A percentile compares a stretch with the other conserved stretches of the same genome.
These are phyloP conservation scores for Backusella luteola DNA, from an alignment of 192 early-diverging fungal species.

Conservation along the genomic window DNA sequence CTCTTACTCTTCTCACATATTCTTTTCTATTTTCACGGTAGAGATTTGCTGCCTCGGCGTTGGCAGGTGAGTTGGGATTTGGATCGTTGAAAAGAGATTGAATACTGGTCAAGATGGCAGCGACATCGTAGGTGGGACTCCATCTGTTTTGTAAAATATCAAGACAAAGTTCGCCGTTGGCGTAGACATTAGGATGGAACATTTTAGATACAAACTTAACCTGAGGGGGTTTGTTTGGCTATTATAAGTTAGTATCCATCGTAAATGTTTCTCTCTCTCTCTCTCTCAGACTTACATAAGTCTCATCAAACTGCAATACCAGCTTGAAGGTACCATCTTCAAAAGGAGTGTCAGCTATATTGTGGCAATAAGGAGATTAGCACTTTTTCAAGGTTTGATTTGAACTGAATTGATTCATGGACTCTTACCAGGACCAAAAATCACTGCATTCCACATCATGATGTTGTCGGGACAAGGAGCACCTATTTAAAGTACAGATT, in stretches of 20 bases:
- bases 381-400: not conserved
- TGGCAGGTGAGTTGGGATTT: slow-evolving; percentile 95
- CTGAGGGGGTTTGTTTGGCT: slow-evolving; percentile 93
- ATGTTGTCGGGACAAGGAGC: slow-evolving; percentile 97
- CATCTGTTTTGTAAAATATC: slow-evolving; percentile 98
- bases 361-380: not conserved
- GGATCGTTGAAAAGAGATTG: slow-evolving; percentile 97
- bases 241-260: too few relatives aligned
- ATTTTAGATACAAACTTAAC: slow-evolving; percentile 94
- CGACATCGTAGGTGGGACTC: slow-evolving; percentile 95
- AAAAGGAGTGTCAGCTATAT: slow-evolving; percentile 88
- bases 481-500: slow-evolving; percentile 57
- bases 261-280: too few relatives aligned
- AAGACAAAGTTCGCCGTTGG: slow-evolving; percentile 95
- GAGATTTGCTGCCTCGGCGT: slow-evolving; percentile 92
- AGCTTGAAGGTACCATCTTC: slow-evolving; percentile 98
- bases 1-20: slow-evolving; percentile 86
- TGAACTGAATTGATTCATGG: not conserved
- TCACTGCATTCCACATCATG: slow-evolving; percentile 99
- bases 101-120: slow-evolving; percentile 91
- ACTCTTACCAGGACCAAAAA: slow-evolving; percentile 81
- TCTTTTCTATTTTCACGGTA: slow-evolving; percentile 94
- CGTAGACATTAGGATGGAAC: slow-evolving; percentile 99
- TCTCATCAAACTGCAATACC: slow-evolving; percentile 92
- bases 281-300: slow-evolving; percentile 55